Evolutionary conservation across 1,284 basidiomycete genomes (phyloP), one percentile per base, ranked within the genome.

Genomic region (Spongispora temasekensis): DNA sequence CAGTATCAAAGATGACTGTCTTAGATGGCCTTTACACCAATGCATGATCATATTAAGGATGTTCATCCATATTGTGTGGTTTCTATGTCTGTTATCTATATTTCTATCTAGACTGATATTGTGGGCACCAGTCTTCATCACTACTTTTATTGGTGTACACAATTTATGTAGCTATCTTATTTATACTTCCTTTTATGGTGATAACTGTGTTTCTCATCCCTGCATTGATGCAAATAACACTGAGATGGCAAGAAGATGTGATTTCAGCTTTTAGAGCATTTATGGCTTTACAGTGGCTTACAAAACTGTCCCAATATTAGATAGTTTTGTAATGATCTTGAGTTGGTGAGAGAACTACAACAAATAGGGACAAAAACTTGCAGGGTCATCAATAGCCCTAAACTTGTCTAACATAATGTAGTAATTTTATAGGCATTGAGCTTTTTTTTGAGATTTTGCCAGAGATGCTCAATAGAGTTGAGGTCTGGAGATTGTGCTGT

Each of bases 221-320:
- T 1, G 78, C 81, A 5, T 68, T 88, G 63, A 93, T 94, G 91
- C 95, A 93, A 93, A 86, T 94, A 78, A 83, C 88, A 17, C 77
- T 95, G 59, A 84, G 93, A 50, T 95, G 93, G 91, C 78, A 91
- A 37, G 93, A 95, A 71, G 93, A 95, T 66, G 86, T 89, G 0
- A 80, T 93, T 4, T 84, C 91, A 0, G 85, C 91, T 10, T 85
- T 89, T 66, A 85, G 93, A 48, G 91, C 93, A 2, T 83, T 89
- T 59, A 75, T 79, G 0, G 79, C 87, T 1, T 80, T n/a, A n/a
- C n/a, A n/a, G n/a, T n/a, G n/a, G n/a, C n/a, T n/a, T n/a, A n/a
- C n/a, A n/a, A n/a, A n/a, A n/a, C n/a, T n/a, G n/a, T n/a, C n/a
- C n/a, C n/a, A n/a, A n/a, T n/a, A n/a, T n/a, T n/a, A n/a, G n/a